Percentiles rank a stretch among this genome's conserved stretches.
phyloP scores from a whole-genome alignment of 2,329 filamentous ascomycete genomes.

The Sporothrix curviconia region DNA sequence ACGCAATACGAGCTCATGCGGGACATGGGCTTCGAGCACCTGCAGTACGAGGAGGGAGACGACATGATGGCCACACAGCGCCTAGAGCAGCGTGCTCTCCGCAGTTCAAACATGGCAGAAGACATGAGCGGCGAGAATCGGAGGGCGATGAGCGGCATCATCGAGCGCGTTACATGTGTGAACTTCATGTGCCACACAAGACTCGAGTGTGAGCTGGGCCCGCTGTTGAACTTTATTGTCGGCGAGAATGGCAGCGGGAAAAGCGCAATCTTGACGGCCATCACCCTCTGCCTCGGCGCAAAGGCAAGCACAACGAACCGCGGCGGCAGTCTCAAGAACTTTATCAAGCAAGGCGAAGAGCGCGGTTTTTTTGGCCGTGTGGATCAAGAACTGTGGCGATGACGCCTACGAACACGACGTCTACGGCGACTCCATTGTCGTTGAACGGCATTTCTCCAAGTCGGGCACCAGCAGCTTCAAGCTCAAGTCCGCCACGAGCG shows the following conservation, averaged over 20 bases:
- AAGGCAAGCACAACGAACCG: slow-evolving; percentile 92
- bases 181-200: slow-evolving; percentile 96
- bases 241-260: slow-evolving; percentile 97
- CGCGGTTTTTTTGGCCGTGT: slow-evolving; percentile 69
- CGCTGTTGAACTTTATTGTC: slow-evolving; percentile 95
- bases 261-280: slow-evolving; percentile 86
- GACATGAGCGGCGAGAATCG: slow-evolving; percentile 54
- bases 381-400: slow-evolving; percentile 82
- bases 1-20: slow-evolving; percentile 58
- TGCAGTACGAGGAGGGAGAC: slow-evolving; percentile 50
- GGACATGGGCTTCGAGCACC: slow-evolving; percentile 52
- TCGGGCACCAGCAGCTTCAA: slow-evolving; percentile 76
- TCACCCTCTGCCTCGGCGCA: slow-evolving; percentile 89
- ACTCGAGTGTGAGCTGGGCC: slow-evolving; percentile 77
- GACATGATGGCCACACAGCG: slow-evolving; percentile 60
- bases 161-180: slow-evolving; percentile 76
- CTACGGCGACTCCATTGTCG: slow-evolving; percentile 77
- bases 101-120: slow-evolving; percentile 16
- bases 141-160: slow-evolving; percentile 75
- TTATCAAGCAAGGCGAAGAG: slow-evolving; percentile 85
- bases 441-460: slow-evolving; percentile 83
- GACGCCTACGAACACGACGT: slow-evolving; percentile 76
- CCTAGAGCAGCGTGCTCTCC: slow-evolving; percentile 39
- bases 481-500: slow-evolving; percentile 67
- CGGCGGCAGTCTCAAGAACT: slow-evolving; percentile 75